Conservation (phyloP, 2,329 filamentous ascomycete species). For the Claviceps sorghi region DNA sequence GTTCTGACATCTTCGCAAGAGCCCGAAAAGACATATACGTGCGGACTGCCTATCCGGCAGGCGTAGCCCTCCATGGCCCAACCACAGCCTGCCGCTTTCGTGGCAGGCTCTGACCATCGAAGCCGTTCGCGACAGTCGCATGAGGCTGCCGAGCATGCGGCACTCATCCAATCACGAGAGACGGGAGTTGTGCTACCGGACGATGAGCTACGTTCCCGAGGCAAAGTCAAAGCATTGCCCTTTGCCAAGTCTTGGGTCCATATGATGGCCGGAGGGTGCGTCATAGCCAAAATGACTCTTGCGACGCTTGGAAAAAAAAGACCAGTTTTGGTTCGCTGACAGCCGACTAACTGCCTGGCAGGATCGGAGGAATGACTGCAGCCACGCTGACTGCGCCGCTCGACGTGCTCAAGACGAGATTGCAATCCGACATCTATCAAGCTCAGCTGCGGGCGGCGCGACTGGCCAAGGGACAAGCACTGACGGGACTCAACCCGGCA, state of each 20-base stretch:
- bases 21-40: background rate
- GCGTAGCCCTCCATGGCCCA: slow-evolving; percentile 17
- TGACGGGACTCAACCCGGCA: slow-evolving; percentile 40
- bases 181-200: slow-evolving; percentile 40
- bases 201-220: slow-evolving; percentile 18
- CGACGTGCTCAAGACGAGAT: slow-evolving; percentile 81
- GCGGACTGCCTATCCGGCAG: background rate
- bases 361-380: slow-evolving; percentile 78
- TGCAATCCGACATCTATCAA: slow-evolving; percentile 93
- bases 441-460: slow-evolving; percentile 58
- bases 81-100: slow-evolving; percentile 14
- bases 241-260: slow-evolving; percentile 78
- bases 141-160: slow-evolving; percentile 19
- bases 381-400: slow-evolving; percentile 87
- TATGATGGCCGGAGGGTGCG: slow-evolving; percentile 79
- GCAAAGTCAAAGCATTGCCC: slow-evolving; percentile 27
- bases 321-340: slow-evolving; percentile 6
- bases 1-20: background rate
- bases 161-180: slow-evolving; percentile 45
- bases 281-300: slow-evolving; percentile 7
- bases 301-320: background rate
- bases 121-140: slow-evolving; percentile 17
- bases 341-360: slow-evolving; percentile 21
- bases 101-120: slow-evolving; percentile 18
- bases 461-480: slow-evolving; percentile 38